Evolutionary conservation across 257 asterid species (phyloP).

Genomic region (Ehretia macrophylla): DNA sequence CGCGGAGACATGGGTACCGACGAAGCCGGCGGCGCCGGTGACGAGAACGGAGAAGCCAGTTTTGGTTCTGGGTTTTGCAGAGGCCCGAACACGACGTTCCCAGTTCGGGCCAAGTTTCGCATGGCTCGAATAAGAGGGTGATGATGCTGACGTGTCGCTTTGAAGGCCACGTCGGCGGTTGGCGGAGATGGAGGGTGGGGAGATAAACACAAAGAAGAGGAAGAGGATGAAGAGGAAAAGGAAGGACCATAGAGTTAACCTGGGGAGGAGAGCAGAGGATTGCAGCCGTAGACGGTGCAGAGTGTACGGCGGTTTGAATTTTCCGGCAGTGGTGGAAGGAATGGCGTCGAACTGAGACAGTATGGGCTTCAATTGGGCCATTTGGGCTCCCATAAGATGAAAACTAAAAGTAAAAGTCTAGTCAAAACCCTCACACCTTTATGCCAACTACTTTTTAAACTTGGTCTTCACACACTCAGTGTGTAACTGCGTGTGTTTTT

Average conservation of each 20-base stretch:
- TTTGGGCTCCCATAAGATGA: constrained; percentile 4
- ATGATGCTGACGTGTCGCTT: constrained; percentile 25
- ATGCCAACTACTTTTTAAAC: too few species aligned
- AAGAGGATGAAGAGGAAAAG: constrained; percentile 41
- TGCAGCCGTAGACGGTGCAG: constrained; percentile 58
- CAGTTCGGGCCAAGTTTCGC: constrained; percentile 30
- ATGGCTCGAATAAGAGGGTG: background rate
- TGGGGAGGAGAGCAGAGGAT: constrained; percentile 31
- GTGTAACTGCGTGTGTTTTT: background rate
- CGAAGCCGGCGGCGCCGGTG: constrained; percentile 85
- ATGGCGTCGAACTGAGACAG: constrained; percentile 59
- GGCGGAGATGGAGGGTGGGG: constrained; percentile 39
- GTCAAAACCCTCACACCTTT: background rate
- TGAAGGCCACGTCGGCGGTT: background rate
- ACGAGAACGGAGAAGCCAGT: constrained; percentile 56
- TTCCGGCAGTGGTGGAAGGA: constrained; percentile 53
- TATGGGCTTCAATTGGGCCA: constrained; percentile 65
- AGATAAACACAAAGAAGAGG: constrained; percentile 35
- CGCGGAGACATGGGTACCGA: constrained; percentile 64
- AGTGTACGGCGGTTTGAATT: constrained; percentile 46
- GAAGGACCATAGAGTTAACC: constrained; percentile 65
- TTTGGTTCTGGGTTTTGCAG: constrained; percentile 52
- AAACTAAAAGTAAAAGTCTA: background rate
- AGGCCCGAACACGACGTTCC: constrained; percentile 52
- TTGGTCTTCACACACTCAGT: background rate